Evolutionary conservation across 2,329 filamentous ascomycete genomes (phyloP).

Genomic region (Cercospora canescens): DNA sequence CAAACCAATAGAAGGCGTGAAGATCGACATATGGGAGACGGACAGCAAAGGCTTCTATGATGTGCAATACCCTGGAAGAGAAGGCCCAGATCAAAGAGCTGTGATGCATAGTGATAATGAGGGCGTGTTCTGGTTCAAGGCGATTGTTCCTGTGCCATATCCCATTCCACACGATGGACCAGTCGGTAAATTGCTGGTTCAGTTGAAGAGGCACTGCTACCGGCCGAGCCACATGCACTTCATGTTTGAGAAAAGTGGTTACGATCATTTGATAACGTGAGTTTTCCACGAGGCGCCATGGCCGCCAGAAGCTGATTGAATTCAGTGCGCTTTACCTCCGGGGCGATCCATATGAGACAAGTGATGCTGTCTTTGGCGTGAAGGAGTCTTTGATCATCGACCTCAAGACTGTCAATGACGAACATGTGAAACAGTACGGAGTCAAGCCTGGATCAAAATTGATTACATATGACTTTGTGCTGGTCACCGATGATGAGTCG

Average conservation of each 20-base stretch:
- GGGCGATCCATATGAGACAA: conserved; percentile 77
- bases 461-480: conserved; percentile 68
- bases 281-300: conserved; percentile 37
- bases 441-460: conserved; percentile 62
- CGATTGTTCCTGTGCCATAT: conserved; percentile 81
- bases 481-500: conserved; percentile 71
- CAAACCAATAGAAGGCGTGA: conserved; percentile 63
- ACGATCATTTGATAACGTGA: conserved; percentile 80
- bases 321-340: conserved; percentile 69
- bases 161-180: conserved; percentile 83
- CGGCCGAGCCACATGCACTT: conserved; percentile 81
- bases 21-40: conserved; percentile 83
- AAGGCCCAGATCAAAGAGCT: conserved; percentile 69
- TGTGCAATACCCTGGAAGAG: conserved; percentile 68
- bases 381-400: conserved; percentile 78
- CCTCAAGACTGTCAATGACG: conserved; percentile 53
- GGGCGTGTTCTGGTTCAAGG: conserved; percentile 81
- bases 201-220: conserved; percentile 72
- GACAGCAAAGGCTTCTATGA: conserved; percentile 80
- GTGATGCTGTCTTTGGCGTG: conserved; percentile 83
- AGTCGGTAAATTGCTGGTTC: conserved; percentile 69
- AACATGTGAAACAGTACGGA: conserved; percentile 59
- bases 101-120: conserved; percentile 68
- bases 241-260: conserved; percentile 80
- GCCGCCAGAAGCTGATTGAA: neutral